Conservation (phyloP, 768 basidiomycete species). For the Leccinum imitatum region DNA sequence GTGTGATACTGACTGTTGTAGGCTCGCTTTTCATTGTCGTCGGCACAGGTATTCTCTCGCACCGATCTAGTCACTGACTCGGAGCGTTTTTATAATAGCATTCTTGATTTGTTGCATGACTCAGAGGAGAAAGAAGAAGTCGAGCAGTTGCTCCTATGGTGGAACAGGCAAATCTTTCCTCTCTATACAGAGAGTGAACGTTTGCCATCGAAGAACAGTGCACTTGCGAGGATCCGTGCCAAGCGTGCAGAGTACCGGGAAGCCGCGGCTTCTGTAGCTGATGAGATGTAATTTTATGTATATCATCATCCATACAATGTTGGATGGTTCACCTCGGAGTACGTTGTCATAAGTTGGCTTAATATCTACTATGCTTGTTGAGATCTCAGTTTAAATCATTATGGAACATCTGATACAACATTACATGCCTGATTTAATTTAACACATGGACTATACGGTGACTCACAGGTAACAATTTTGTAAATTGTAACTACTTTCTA, state of each 20-base stretch:
- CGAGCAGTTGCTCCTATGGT: not conserved
- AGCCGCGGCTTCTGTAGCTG: no score
- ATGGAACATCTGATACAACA: no score
- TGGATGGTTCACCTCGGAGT: no score
- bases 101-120: not conserved
- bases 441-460: no score
- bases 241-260: not conserved
- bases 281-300: not conserved
- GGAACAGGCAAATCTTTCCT: not conserved
- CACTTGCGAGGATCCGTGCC: not conserved
- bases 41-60: not conserved
- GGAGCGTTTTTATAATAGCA: not conserved
- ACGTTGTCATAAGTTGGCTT: no score
- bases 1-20: not conserved
- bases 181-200: not conserved
- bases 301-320: no score
- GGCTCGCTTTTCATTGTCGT: not conserved
- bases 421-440: no score
- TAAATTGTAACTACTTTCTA: no score
- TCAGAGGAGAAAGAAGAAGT: not conserved
- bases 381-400: no score
- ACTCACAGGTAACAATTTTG: no score
- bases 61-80: not conserved
- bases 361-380: no score
- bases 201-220: not conserved